Conservation (phyloP, 2,329 filamentous ascomycete species). For the Aspergillus aculeatinus region DNA sequence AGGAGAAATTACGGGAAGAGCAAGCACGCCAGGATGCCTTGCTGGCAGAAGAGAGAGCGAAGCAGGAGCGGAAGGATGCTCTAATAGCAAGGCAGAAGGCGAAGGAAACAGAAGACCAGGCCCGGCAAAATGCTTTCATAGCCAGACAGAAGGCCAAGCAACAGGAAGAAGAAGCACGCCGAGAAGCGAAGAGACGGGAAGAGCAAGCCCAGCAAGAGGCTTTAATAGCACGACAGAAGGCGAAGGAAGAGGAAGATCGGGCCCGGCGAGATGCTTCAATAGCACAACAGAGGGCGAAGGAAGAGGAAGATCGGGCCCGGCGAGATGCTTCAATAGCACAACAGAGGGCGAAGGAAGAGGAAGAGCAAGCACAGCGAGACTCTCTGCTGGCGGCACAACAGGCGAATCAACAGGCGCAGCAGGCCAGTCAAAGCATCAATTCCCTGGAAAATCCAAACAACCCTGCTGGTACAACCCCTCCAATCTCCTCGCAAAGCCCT, state of each 20-base stretch:
- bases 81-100: background rate
- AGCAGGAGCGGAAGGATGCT: background rate
- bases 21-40: constrained; percentile 1
- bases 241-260: background rate
- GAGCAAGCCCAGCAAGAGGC: background rate
- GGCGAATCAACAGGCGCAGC: background rate
- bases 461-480: constrained; percentile 25
- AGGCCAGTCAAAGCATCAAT: background rate
- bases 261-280: background rate
- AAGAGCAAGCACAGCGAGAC: too few relatives aligned
- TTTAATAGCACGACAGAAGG: background rate
- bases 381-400: too few relatives aligned
- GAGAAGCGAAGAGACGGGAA: background rate
- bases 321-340: background rate
- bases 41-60: background rate
- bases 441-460: background rate
- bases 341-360: too few relatives aligned
- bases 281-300: background rate
- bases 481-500: constrained; percentile 26
- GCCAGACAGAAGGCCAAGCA: background rate
- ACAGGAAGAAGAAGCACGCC: background rate
- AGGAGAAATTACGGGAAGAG: constrained; percentile 4
- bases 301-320: background rate
- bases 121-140: background rate
- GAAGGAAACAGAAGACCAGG: background rate